phyloP scores from a whole-genome alignment of 352 stramenopile genomes.

The Albugo laibachii region DNA sequence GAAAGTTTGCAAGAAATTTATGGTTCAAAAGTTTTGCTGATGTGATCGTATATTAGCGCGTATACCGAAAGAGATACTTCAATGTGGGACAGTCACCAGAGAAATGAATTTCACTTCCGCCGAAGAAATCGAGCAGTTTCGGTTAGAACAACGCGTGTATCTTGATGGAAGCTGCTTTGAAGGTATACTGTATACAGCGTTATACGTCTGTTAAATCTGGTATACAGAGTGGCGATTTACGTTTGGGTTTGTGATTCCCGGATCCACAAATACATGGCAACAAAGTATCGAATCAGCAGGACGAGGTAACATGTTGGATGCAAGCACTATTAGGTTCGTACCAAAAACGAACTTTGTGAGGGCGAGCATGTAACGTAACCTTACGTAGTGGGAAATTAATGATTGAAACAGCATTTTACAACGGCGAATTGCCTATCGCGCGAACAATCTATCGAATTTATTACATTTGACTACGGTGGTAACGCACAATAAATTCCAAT shows the following conservation, averaged over 20 bases:
- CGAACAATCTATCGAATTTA: constrained; percentile 88
- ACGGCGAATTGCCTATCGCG: constrained; percentile 69
- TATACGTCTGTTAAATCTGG: constrained; percentile 7
- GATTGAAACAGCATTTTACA: constrained; percentile 93
- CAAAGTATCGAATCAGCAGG: constrained; percentile 85
- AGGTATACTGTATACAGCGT: constrained; percentile 17
- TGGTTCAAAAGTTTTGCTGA: not conserved
- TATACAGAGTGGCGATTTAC: constrained; percentile 84
- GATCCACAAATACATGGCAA: constrained; percentile 90
- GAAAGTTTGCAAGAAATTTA: constrained; percentile 5
- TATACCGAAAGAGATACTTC: constrained; percentile 71
- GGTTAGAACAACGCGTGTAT: constrained; percentile 84
- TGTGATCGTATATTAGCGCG: constrained; percentile 14
- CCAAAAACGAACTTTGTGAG: not conserved
- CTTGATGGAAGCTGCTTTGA: constrained; percentile 80
- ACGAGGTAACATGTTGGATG: constrained; percentile 76
- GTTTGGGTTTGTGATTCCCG: constrained; percentile 91
- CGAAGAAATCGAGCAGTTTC: constrained; percentile 81
- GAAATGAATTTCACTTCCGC: constrained; percentile 88
- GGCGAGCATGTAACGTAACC: not conserved
- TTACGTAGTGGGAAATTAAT: constrained; percentile 72
- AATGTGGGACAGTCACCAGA: constrained; percentile 77
- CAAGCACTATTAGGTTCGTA: constrained; percentile 54
- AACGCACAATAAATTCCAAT: too few species aligned
- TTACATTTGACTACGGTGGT: constrained; percentile 39